A percentile compares a stretch with the other conserved stretches of the same genome.
phyloP scores from a whole-genome alignment of 2,329 filamentous ascomycete species.

The Hymenoscyphus fructigenus region DNA sequence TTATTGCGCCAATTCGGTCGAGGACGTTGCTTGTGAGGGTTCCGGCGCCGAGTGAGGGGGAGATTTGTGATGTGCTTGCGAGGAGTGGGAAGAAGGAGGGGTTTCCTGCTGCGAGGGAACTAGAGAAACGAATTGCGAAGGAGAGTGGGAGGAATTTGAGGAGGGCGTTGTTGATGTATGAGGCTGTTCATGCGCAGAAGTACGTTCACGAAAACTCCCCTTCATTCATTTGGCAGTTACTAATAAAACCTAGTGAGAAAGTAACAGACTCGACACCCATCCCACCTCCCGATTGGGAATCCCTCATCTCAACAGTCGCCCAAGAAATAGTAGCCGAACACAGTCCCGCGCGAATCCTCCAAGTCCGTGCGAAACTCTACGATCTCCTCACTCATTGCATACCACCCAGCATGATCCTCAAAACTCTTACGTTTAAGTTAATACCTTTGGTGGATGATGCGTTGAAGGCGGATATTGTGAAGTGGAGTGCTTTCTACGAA shows the following conservation, averaged over 20 bases:
- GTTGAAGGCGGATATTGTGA: conserved; percentile 87
- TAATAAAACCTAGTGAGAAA: conserved; percentile 67
- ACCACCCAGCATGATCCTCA: conserved; percentile 88
- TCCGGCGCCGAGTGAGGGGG: conserved; percentile 78
- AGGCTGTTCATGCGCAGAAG: conserved; percentile 97
- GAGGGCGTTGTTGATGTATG: conserved; percentile 91
- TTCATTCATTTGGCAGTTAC: conserved; percentile 19
- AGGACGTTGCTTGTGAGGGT: conserved; percentile 90
- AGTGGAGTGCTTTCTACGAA: conserved; percentile 97
- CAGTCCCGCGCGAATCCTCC: conserved; percentile 82
- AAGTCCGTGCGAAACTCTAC: conserved; percentile 92
- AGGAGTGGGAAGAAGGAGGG: conserved; percentile 73
- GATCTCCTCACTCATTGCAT: conserved; percentile 97
- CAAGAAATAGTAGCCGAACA: conserved; percentile 91
- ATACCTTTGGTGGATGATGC: conserved; percentile 83
- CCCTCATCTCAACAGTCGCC: conserved; percentile 84
- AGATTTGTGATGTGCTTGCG: conserved; percentile 79
- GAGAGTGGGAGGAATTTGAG: conserved; percentile 91
- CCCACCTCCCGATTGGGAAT: conserved; percentile 95
- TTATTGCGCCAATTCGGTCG: conserved; percentile 96
- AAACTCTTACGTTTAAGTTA: conserved; percentile 92
- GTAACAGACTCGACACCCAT: conserved; percentile 85
- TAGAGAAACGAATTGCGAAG: conserved; percentile 83
- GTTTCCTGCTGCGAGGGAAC: conserved; percentile 71
- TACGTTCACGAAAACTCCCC: conserved; percentile 46